Evolutionary conservation across 768 basidiomycete species (phyloP), one percentile per base, ranked within the genome.

Genomic region (Ephemerocybe angulata): DNA sequence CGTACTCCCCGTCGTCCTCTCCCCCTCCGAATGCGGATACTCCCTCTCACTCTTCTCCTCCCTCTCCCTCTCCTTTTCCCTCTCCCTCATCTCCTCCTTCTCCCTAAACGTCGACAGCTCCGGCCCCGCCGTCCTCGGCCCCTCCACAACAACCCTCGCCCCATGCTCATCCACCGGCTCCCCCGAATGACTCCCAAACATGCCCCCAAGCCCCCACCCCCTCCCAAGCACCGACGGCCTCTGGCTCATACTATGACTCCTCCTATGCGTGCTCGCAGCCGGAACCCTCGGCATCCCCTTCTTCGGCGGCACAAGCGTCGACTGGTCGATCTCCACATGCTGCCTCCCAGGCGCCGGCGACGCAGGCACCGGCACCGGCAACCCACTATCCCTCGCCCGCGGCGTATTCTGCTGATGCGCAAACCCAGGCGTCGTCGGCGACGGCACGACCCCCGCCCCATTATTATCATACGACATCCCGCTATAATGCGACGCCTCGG

Each of bases 241-340:
- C 65, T 91, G 88, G 61, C 86, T 89, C 68, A 93, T 77, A 63
- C 88, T 90, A 66, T 93, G 91, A 57, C 88, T 92, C 52, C 90
- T 76, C 50, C 86, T 78, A 69, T 94, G 92, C 4, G 86, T 88
- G 28, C 86, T 85, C 3, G 85, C 87, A 7, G 87, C 83, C 2
- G 91, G 90, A 1, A 87, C 83, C 31, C 87, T 78, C 0, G 87
- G 88, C 41, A 80, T 47, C 41, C 55, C 66, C 10, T 62, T 60
- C 49, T 63, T 58, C 54, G 67, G 12, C 24, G 61, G 54, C 21
- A 58, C 57, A 21, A 62, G 51, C 40, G 67, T 58, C 35, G 55
- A 60, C 55, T 66, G 68, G 10, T 69, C 69, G 43, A 67, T 70
- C 53, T 72, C 69, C 8, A 69, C 67, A 48, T 67, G 70, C 30